phyloP scores from a whole-genome alignment of 2,329 filamentous ascomycete species.

The Didymellaceae sp. region DNA sequence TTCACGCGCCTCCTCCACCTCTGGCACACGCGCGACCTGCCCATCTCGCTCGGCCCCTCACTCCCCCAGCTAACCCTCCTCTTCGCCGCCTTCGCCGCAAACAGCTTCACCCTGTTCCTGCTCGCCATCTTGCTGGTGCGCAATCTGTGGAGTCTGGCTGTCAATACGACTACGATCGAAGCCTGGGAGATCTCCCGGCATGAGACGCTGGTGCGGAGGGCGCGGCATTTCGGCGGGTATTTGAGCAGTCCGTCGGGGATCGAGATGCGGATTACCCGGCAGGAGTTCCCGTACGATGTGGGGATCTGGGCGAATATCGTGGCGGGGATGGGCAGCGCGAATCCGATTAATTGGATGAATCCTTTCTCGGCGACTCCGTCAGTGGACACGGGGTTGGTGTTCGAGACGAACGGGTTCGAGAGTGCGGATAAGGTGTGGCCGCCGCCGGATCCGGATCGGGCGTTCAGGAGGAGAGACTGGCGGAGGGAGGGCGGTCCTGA shows the following conservation, averaged over 20 bases:
- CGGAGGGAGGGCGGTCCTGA: slow-evolving; percentile 25
- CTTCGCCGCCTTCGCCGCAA: slow-evolving; percentile 64
- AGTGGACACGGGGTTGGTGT: slow-evolving; percentile 61
- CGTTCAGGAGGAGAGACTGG: no score
- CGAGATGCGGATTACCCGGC: slow-evolving; percentile 62
- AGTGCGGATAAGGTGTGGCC: slow-evolving; percentile 52
- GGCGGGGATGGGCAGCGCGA: slow-evolving; percentile 75
- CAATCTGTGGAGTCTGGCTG: slow-evolving; percentile 62
- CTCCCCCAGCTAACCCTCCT: slow-evolving; percentile 65
- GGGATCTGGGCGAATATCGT: slow-evolving; percentile 76
- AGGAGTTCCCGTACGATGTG: slow-evolving; percentile 85
- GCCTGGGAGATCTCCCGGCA: slow-evolving; percentile 68
- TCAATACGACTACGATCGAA: slow-evolving; percentile 83
- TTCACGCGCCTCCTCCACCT: slow-evolving; percentile 64
- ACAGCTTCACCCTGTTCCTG: slow-evolving; percentile 65
- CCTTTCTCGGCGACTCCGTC: slow-evolving; percentile 65
- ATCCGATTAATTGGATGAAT: slow-evolving; percentile 71
- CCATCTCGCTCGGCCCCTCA: slow-evolving; percentile 73
- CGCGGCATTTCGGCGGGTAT: slow-evolving; percentile 61
- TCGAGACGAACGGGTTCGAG: slow-evolving; percentile 81
- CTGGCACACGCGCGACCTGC: slow-evolving; percentile 70
- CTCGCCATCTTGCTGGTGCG: slow-evolving; percentile 71
- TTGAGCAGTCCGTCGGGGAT: slow-evolving; percentile 63
- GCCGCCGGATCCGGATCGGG: slow-evolving; percentile 58
- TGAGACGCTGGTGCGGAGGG: slow-evolving; percentile 53